These are phyloP conservation scores for Populus tremula DNA, from an alignment of 345 rosid species.

Conservation along the genomic window DNA sequence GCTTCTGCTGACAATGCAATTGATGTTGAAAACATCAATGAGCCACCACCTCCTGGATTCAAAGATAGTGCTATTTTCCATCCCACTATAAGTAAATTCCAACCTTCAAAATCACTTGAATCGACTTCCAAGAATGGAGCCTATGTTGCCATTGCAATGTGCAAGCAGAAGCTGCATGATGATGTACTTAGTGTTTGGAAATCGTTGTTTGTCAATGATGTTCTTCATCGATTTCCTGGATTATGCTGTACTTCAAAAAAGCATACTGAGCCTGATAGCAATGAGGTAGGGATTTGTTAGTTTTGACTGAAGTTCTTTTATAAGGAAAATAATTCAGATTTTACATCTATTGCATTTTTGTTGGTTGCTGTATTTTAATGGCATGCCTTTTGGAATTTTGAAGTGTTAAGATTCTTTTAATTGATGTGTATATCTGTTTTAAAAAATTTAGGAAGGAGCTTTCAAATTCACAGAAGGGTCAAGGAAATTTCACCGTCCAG, in stretches of 20 bases:
- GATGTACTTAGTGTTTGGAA: slow-evolving; percentile 62
- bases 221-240: slow-evolving; percentile 40
- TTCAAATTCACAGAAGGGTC: slow-evolving; percentile 23
- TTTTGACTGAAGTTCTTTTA: background rate
- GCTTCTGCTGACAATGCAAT: slow-evolving; percentile 27
- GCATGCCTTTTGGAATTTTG: background rate
- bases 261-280: slow-evolving; percentile 13
- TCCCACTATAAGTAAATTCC: slow-evolving; percentile 36
- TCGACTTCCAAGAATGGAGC: slow-evolving; percentile 44
- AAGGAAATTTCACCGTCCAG: slow-evolving; percentile 21
- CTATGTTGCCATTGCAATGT: slow-evolving; percentile 64
- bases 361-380: background rate
- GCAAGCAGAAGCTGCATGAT: slow-evolving; percentile 78
- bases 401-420: background rate
- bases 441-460: slow-evolving; percentile 30
- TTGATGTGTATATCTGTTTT: slow-evolving; percentile 2
- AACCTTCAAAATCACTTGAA: slow-evolving; percentile 40
- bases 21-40: slow-evolving; percentile 42
- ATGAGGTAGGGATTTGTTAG: slow-evolving; percentile 23
- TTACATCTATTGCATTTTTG: background rate
- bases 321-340: background rate
- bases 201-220: slow-evolving; percentile 37
- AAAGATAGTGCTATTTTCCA: slow-evolving; percentile 39
- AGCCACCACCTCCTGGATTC: slow-evolving; percentile 72
- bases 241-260: slow-evolving; percentile 32